Base-by-base conservation (phyloP, 345 rosid species). In the Citrus medica region DNA sequence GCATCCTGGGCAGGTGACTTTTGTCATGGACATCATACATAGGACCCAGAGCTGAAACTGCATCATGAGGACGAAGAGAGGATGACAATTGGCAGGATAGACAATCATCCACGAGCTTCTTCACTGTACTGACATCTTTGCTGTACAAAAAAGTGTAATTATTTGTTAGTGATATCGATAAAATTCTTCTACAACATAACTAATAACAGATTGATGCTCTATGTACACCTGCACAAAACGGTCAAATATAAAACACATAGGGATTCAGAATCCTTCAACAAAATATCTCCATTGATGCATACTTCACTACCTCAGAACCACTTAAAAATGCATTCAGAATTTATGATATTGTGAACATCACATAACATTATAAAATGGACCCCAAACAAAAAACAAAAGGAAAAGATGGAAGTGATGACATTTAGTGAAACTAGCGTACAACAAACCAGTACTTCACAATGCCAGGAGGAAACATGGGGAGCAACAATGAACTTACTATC, bases 11-110 rank as follows among this genome's bases (percentile, higher is more conserved):
- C 53, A 97, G 92, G 77, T 93, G 98, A 84, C 79, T 90, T 89
- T 94, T 93, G 79, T 93, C 97, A 79, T 97, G 99, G 81, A 91
- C 96, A 79, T 97, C 98, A 82, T 94, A 94, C 98, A 97, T 93
- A 73, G 93, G 98, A 83, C 99, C 98, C 79, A 97, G 87, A n/a
- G 98, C 99, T 56, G 98, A 93, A 84, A 97, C 99, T 55, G 97
- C 98, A 87, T 94, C 98, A 71, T 97, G 98, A 74, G 98, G 99
- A 32, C 99, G 98, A 30, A 92, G 90, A 35, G 99, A 93, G 71
- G 98, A 91, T 58, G 99, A 90, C 58, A 92, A 59, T 71, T 92
- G 98, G 81, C 87, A 71, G 76, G 97, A 90, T 78, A 94, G 85
- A 81, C 98, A 92, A 74, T 94, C 98, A 84, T 97, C 95, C 73